Evolutionary conservation across 768 basidiomycete genomes (phyloP), one percentile per base, ranked within the genome.

Genomic region (Roridomyces roridus): DNA sequence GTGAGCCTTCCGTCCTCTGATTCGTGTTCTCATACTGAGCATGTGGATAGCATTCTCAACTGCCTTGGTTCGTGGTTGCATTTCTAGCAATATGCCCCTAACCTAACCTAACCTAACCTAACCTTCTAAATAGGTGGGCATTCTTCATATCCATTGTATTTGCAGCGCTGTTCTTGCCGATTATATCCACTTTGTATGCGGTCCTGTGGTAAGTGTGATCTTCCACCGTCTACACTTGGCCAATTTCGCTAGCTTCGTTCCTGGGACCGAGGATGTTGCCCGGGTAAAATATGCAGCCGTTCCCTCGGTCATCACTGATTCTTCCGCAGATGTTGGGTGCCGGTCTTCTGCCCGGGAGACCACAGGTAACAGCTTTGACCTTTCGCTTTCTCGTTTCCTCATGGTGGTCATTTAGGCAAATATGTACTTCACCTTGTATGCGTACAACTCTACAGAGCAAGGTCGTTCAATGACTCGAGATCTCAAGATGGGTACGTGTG

Each of bases 181-280:
- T 87, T 68, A 74, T 85, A 46, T 76, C 81, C 15, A 81, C 84
- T 0, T 73, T 86, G 0, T 80, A 76, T 46, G 83, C 82, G 7
- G 81, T 84, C 59, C 80, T 82, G 6, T 31, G 82, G 73, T 74
- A 35, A 31, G 36, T 44, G 56, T 61, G 39, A 25, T 28, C 51
- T 15, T 43, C 3, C 44, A 12, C 47, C 66, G 1, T 17, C 48
- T 28, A 53, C 17, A 44, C 25, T 41, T n/a, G 23, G 15, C 6
- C 25, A 34, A 47, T 31, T 28, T 24, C n/a, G 7, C 5, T 12
- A 57, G 60, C 35, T 62, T 46, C 28, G 60, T 58, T 21, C 60
- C 60, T 5, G 55, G 56, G 2, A 62, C 56, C 7, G 74, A 72
- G 60, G 68, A 63, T 43, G 59, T 77, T 9, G 70, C 76, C 6